These are phyloP conservation scores for Bruguiera hainesii DNA, from an alignment of 441 rosid genomes.

Conservation along the genomic window DNA sequence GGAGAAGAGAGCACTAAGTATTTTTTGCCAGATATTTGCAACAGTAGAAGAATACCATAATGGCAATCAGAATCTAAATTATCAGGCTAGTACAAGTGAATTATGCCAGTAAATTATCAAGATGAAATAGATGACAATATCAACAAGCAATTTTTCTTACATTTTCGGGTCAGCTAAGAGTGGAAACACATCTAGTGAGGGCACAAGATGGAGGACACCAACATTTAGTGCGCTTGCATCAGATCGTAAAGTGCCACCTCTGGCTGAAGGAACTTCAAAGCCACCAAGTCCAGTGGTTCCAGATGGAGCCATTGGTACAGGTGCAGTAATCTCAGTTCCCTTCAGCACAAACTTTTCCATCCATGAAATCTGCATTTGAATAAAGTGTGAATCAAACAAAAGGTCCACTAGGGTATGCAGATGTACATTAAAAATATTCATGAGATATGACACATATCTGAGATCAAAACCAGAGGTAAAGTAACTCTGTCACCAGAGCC, in stretches of 20 bases:
- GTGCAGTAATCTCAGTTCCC: constrained; percentile 97
- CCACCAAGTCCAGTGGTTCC: constrained; percentile 99
- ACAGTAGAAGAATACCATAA: neutral
- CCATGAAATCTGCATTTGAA: constrained; percentile 86
- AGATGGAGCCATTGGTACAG: constrained; percentile 91
- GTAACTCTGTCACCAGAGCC: neutral
- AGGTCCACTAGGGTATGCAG: constrained; percentile 10
- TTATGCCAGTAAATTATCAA: neutral
- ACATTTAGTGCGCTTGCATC: constrained; percentile 94
- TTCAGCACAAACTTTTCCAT: constrained; percentile 93
- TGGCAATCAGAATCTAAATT: neutral
- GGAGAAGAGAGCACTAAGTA: too few relatives aligned
- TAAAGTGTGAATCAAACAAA: constrained; percentile 12
- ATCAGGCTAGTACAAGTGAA: neutral
- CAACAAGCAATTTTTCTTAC: constrained; percentile 41
- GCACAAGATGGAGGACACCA: constrained; percentile 97
- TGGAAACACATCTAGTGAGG: constrained; percentile 92
- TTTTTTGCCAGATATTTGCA: too few relatives aligned
- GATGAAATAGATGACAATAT: constrained; percentile 10
- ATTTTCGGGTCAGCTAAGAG: constrained; percentile 72
- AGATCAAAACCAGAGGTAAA: constrained; percentile 5
- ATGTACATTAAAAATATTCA: constrained; percentile 2
- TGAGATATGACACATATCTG: neutral
- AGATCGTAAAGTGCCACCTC: constrained; percentile 83
- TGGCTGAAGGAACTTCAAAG: constrained; percentile 96